Evolutionary conservation across 768 basidiomycete genomes (phyloP), one percentile per base, ranked within the genome.

Genomic region (Macrolepiota albuminosa): DNA sequence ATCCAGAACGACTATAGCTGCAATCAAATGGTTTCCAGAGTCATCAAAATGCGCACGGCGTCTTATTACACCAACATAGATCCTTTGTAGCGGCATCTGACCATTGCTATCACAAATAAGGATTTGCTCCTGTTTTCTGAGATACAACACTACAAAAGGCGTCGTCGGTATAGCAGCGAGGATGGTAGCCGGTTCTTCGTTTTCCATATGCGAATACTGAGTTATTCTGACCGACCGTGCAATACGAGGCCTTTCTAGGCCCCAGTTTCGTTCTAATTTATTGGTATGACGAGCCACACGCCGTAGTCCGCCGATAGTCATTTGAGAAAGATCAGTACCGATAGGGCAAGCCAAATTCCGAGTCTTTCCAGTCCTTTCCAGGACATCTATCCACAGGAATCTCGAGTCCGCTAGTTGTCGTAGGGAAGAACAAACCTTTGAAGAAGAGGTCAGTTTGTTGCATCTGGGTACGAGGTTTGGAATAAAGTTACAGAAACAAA

Each of bases 381-480:
- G 14, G n/a, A 54, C 40, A 21, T 54, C 8, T n/a, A 54, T 42
- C 54, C 54, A 54, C 18, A 54, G 6, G 31, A 40, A 54, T 31
- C 62, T 61, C 9, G 49, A 61, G 6, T 61, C 50, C 11, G 18
- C 39, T 26, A 64, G 58, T 36, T 57, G 61, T 31, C 54, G 46
- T 11, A 66, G 31, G 9, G 61, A 48, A 45, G 65, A 57, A 51
- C 63, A 66, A 8, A 58, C 54, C 65, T 67, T 67, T 47, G 6
- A 48, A 24, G 6, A 48, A 24, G 46, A 21, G 3, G n/a, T 54
- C 3, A 54, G 51, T 26, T 36, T 14, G 36, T 14, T 2, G 36
- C 16, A 8, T 39, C 13, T 29, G 26, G 10, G 36, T 11, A 33
- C 26, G 31, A 37, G 14, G 13, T 33, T 4, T 21, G 40, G 42